These are phyloP conservation scores for Alloascoidea africana DNA, from an alignment of 805 yeast species.

Conservation along the genomic window DNA sequence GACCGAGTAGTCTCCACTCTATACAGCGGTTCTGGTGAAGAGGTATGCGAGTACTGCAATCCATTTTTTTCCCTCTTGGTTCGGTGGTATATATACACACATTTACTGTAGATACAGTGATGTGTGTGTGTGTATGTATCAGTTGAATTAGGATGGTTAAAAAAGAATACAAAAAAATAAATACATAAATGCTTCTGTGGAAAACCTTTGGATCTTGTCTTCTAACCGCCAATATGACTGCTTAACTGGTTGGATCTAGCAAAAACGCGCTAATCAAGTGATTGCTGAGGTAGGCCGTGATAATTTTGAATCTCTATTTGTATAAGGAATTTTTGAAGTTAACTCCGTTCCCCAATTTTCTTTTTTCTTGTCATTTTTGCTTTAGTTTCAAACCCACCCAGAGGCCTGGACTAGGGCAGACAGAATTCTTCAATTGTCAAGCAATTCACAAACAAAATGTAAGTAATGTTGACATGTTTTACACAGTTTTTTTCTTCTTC, in stretches of 20 bases:
- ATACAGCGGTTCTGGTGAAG: conserved; percentile 51
- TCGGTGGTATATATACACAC: too few species aligned
- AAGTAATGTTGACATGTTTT: conserved; percentile 5
- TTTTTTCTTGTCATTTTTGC: conserved; percentile 24
- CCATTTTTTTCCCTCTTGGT: too few species aligned
- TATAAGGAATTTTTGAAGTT: too few species aligned
- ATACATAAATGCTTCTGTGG: too few species aligned
- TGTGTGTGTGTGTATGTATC: background rate
- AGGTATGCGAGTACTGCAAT: conserved; percentile 16
- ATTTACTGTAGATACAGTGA: too few species aligned
- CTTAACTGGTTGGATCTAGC: conserved; percentile 7
- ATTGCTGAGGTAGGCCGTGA: conserved; percentile 15
- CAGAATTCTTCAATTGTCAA: conserved; percentile 63
- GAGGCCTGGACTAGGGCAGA: conserved; percentile 95
- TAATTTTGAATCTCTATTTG: too few species aligned
- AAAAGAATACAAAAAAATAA: background rate
- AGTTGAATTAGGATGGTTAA: conserved; percentile 2
- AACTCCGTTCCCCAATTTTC: too few species aligned
- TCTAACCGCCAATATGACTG: background rate
- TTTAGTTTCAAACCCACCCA: conserved; percentile 82
- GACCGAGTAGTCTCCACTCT: conserved; percentile 80
- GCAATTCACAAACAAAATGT: conserved; percentile 78
- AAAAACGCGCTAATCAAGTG: conserved; percentile 21
- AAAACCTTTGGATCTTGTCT: too few species aligned
- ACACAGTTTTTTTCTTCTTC: background rate